A percentile compares a stretch with the other conserved stretches of the same genome.
Evolutionary conservation across 768 basidiomycete species (phyloP).

Genomic region (Psilocybe sp.): DNA sequence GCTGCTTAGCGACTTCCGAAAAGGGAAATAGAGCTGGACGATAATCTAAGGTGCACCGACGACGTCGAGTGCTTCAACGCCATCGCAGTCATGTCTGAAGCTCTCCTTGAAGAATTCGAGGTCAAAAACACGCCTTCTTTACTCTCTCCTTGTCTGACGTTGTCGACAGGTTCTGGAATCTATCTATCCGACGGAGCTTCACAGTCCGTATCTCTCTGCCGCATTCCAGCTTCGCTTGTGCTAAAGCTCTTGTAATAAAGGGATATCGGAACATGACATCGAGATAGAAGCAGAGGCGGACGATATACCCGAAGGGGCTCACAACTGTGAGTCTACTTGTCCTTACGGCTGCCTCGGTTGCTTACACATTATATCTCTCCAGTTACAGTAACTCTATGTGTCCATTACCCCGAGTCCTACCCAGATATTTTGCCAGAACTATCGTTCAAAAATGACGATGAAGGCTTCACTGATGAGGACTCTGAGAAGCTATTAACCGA

Average conservation of each 20-base stretch:
- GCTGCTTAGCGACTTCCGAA: background rate
- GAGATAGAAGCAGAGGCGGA: slow-evolving; percentile 89
- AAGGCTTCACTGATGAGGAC: slow-evolving; percentile 57
- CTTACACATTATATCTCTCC: slow-evolving; percentile 1
- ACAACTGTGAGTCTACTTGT: slow-evolving; percentile 42
- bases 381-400: slow-evolving; percentile 75
- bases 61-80: slow-evolving; percentile 7
- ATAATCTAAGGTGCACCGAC: slow-evolving; percentile 6
- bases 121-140: slow-evolving; percentile 35
- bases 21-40: slow-evolving; percentile 9
- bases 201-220: slow-evolving; percentile 62
- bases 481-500: slow-evolving; percentile 51
- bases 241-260: slow-evolving; percentile 60
- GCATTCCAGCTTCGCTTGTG: slow-evolving; percentile 24
- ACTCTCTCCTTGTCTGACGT: background rate
- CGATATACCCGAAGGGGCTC: slow-evolving; percentile 59
- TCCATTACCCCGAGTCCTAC: slow-evolving; percentile 80
- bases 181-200: slow-evolving; percentile 92
- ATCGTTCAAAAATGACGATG: slow-evolving; percentile 59
- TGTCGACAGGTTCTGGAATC: slow-evolving; percentile 81
- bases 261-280: slow-evolving; percentile 78
- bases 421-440: slow-evolving; percentile 82
- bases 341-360: slow-evolving; percentile 1
- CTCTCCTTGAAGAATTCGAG: slow-evolving; percentile 88
- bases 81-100: slow-evolving; percentile 52